A percentile compares a stretch with the other conserved stretches of the same genome.
Evolutionary conservation across 2,329 filamentous ascomycete species (phyloP).

Genomic region (Malbranchea zuffiana): DNA sequence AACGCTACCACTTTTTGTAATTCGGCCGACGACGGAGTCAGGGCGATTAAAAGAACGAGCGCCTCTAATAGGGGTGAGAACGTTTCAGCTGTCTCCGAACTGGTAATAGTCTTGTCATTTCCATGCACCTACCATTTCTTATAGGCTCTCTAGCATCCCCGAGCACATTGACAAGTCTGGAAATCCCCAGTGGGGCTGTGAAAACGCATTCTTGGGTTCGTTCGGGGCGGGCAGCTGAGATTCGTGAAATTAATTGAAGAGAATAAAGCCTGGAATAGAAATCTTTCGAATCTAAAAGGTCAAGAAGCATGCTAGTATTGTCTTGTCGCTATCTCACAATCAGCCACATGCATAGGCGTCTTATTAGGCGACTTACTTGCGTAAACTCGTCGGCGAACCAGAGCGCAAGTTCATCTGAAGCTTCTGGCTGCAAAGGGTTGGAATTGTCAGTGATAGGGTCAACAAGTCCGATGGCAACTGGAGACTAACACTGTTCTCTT

Average conservation of each 20-base stretch:
- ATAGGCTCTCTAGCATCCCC: constrained; percentile 80
- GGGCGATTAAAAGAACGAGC: constrained; percentile 71
- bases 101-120: background rate
- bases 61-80: constrained; percentile 45
- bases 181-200: constrained; percentile 76
- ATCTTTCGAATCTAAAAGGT: constrained; percentile 75
- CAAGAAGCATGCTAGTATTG: constrained; percentile 82
- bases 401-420: constrained; percentile 86
- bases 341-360: constrained; percentile 28
- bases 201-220: constrained; percentile 91
- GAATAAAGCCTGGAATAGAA: constrained; percentile 89
- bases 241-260: constrained; percentile 76
- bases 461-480: constrained; percentile 2
- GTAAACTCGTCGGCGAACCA: constrained; percentile 98
- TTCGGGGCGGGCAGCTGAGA: constrained; percentile 74
- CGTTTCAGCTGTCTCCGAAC: constrained; percentile 13
- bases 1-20: constrained; percentile 94
- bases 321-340: constrained; percentile 63
- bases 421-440: constrained; percentile 56
- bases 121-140: constrained; percentile 50
- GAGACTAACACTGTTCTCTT: constrained; percentile 47
- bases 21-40: constrained; percentile 77
- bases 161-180: constrained; percentile 69
- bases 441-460: constrained; percentile 18
- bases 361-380: constrained; percentile 46